Conservation (phyloP, 192 early-diverging fungal species). For the Podila horticola region DNA sequence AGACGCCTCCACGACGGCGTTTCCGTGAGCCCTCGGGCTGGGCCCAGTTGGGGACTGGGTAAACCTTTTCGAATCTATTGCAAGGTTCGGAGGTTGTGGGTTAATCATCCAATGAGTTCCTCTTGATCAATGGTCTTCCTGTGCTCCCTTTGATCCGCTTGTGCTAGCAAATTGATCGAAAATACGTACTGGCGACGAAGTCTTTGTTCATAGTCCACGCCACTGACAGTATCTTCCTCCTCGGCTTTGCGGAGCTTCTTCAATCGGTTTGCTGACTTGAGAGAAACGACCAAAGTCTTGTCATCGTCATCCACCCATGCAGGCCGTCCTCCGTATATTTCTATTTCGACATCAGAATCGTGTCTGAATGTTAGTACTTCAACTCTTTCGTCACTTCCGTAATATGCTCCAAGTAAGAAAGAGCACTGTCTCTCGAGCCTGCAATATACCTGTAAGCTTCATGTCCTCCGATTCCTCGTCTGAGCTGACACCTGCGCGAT, state of each 20-base stretch:
- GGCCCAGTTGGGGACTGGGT: slow-evolving; percentile 93
- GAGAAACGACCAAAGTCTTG: slow-evolving; percentile 73
- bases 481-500: slow-evolving; percentile 1
- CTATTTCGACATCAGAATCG: slow-evolving; percentile 4
- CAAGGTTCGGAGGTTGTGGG: not conserved
- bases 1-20: slow-evolving; percentile 31
- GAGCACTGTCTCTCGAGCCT: not conserved
- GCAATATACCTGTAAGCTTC: slow-evolving; percentile 1
- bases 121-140: too few species aligned
- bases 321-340: slow-evolving; percentile 38
- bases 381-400: too few species aligned
- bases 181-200: slow-evolving; percentile 82
- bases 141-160: too few species aligned
- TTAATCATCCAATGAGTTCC: not conserved
- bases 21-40: slow-evolving; percentile 61
- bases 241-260: slow-evolving; percentile 83
- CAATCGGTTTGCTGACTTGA: slow-evolving; percentile 69
- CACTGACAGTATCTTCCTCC: slow-evolving; percentile 78
- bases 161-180: not conserved
- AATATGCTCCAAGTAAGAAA: not conserved
- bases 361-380: not conserved
- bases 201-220: slow-evolving; percentile 85
- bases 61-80: slow-evolving; percentile 77
- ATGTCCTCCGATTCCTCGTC: slow-evolving; percentile 14
- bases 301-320: slow-evolving; percentile 90